phyloP scores from a whole-genome alignment of 2,329 filamentous ascomycete species.

The Periconia sp. region DNA sequence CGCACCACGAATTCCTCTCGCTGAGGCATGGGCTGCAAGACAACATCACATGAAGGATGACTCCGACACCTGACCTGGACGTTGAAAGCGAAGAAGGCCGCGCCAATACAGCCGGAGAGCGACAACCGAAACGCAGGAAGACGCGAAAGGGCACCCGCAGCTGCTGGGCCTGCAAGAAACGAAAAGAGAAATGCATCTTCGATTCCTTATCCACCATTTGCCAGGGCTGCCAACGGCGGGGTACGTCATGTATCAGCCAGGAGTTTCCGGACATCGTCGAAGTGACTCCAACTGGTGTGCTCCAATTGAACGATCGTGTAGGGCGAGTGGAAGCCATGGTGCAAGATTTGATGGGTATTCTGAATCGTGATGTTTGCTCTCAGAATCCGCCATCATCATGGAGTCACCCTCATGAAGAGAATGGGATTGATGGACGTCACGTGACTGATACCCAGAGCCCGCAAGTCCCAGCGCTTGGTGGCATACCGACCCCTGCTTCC shows the following conservation, averaged over 20 bases:
- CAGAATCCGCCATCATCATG: not conserved
- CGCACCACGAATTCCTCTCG: too few species aligned
- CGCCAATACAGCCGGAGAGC: not conserved
- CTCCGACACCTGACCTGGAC: not conserved
- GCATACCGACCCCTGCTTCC: too few species aligned
- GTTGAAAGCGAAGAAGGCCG: not conserved
- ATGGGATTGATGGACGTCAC: too few species aligned
- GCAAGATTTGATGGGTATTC: not conserved
- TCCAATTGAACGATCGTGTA: not conserved
- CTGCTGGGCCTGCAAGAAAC: constrained; percentile 27
- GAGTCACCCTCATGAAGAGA: too few species aligned
- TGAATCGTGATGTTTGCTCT: too few species aligned
- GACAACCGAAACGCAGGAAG: constrained; percentile 13
- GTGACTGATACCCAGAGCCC: too few species aligned
- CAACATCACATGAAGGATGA: not conserved
- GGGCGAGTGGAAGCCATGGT: not conserved
- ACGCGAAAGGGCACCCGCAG: constrained; percentile 26
- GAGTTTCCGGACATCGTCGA: constrained; percentile 14
- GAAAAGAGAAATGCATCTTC: constrained; percentile 23
- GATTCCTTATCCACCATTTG: constrained; percentile 9
- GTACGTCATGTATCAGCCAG: constrained; percentile 20
- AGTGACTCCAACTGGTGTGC: not conserved
- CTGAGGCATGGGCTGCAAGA: not conserved
- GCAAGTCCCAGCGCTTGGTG: too few species aligned
- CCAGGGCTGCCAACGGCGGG: constrained; percentile 15